Conservation (phyloP, 1,139 yeast genomes). For the Kurtzmaniella quercitrusa region DNA sequence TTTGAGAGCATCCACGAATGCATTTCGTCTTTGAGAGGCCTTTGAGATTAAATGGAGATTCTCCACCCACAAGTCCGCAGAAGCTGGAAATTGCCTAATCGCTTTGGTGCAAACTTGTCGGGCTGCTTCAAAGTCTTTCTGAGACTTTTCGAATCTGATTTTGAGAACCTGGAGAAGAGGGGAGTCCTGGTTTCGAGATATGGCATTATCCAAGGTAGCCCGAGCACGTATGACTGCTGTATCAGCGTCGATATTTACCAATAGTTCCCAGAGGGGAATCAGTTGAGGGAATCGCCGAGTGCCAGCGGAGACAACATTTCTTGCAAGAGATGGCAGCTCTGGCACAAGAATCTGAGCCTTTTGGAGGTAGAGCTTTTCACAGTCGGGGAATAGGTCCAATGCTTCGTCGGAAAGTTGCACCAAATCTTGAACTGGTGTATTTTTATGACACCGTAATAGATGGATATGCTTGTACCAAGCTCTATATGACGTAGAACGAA, state of each 20-base stretch:
- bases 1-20: slow-evolving; percentile 69
- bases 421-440: slow-evolving; percentile 30
- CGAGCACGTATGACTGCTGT: slow-evolving; percentile 51
- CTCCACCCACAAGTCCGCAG: slow-evolving; percentile 62
- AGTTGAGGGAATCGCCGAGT: slow-evolving; percentile 42
- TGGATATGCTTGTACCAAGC: slow-evolving; percentile 65
- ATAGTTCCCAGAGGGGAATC: slow-evolving; percentile 50
- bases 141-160: slow-evolving; percentile 52
- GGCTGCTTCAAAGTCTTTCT: slow-evolving; percentile 51
- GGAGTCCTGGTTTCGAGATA: slow-evolving; percentile 45
- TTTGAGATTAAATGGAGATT: slow-evolving; percentile 49
- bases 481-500: slow-evolving; percentile 37
- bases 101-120: slow-evolving; percentile 56
- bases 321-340: slow-evolving; percentile 33
- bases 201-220: slow-evolving; percentile 66
- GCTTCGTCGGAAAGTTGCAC: slow-evolving; percentile 34
- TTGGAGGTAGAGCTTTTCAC: slow-evolving; percentile 53
- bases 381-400: slow-evolving; percentile 38
- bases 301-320: slow-evolving; percentile 47
- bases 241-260: slow-evolving; percentile 35
- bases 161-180: slow-evolving; percentile 57
- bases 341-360: slow-evolving; percentile 49
- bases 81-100: slow-evolving; percentile 52
- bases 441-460: slow-evolving; percentile 17
- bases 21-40: slow-evolving; percentile 55